A percentile compares a stretch with the other conserved stretches of the same genome.
Evolutionary conservation across 352 stramenopile genomes (phyloP).

Genomic region (Pythium guiyangense): DNA sequence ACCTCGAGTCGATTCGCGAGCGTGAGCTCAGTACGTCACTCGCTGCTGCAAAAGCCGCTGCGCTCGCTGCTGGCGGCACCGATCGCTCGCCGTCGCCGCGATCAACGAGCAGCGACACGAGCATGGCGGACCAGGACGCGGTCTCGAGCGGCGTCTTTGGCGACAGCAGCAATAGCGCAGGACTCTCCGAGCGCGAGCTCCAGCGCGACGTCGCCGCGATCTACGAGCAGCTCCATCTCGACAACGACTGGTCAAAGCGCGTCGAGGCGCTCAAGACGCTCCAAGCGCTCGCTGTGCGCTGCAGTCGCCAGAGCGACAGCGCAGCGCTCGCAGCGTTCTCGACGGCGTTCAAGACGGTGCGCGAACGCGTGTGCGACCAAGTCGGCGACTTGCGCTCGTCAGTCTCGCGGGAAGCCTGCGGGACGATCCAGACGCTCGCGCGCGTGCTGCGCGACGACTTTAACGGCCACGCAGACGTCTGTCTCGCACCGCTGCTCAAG

Average conservation of each 20-base stretch:
- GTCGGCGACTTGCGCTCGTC: slow-evolving; percentile 75
- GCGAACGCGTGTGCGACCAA: slow-evolving; percentile 66
- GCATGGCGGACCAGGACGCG: slow-evolving; percentile 3
- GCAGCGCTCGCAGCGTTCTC: slow-evolving; percentile 22
- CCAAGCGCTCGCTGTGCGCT: slow-evolving; percentile 50
- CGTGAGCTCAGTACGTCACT: slow-evolving; percentile 22
- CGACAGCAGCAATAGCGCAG: slow-evolving; percentile 8
- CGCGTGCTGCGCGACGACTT: slow-evolving; percentile 66
- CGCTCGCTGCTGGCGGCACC: neutral
- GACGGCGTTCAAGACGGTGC: slow-evolving; percentile 42
- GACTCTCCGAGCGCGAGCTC: slow-evolving; percentile 54
- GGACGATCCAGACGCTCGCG: slow-evolving; percentile 61
- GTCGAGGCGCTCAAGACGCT: slow-evolving; percentile 64
- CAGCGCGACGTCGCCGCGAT: slow-evolving; percentile 52
- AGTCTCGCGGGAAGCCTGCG: slow-evolving; percentile 69
- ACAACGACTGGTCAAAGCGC: slow-evolving; percentile 77
- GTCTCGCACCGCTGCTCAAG: slow-evolving; percentile 67
- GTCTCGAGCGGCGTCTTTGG: slow-evolving; percentile 2
- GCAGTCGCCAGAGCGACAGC: slow-evolving; percentile 27
- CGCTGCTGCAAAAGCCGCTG: slow-evolving; percentile 11
- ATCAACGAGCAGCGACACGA: slow-evolving; percentile 33
- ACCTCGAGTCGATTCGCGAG: slow-evolving; percentile 43
- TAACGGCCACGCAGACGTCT: slow-evolving; percentile 68
- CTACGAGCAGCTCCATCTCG: slow-evolving; percentile 47
- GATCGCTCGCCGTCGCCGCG: slow-evolving; percentile 39